phyloP scores from a whole-genome alignment of 2,329 filamentous ascomycete species.

The Teratosphaeriaceae sp. region DNA sequence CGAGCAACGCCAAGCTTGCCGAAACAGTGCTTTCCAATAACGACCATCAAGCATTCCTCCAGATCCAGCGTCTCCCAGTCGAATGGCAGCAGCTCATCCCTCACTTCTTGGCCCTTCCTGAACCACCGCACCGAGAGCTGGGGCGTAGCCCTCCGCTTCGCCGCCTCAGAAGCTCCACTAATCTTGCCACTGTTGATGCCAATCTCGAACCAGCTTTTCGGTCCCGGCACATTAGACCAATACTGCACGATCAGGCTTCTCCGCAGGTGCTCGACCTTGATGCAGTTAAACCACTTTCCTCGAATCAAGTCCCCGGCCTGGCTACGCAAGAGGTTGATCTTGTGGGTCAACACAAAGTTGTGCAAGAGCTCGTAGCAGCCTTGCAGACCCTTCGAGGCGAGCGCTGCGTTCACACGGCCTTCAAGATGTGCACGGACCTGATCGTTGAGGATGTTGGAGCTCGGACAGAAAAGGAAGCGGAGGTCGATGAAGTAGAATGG shows the following conservation, averaged over 20 bases:
- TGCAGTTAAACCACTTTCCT: constrained; percentile 67
- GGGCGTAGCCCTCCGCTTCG: constrained; percentile 23
- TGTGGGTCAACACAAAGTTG: constrained; percentile 81
- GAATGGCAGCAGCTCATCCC: constrained; percentile 58
- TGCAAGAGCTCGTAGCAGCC: constrained; percentile 86
- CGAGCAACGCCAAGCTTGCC: constrained; percentile 61
- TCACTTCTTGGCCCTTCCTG: constrained; percentile 69
- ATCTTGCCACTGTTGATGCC: constrained; percentile 63
- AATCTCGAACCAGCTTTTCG: constrained; percentile 87
- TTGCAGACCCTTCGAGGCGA: constrained; percentile 62
- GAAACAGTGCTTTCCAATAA: constrained; percentile 69
- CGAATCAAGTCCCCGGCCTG: constrained; percentile 67
- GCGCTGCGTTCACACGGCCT: constrained; percentile 60
- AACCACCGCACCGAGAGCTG: constrained; percentile 69
- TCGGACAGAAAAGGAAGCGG: constrained; percentile 71
- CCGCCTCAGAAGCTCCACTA: constrained; percentile 17
- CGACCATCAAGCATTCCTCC: constrained; percentile 64
- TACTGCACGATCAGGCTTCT: constrained; percentile 84
- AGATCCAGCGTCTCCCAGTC: constrained; percentile 63
- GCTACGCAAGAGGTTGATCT: constrained; percentile 72
- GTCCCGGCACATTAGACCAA: constrained; percentile 64
- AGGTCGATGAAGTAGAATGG: constrained; percentile 96
- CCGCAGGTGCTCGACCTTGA: constrained; percentile 73
- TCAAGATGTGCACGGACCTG: constrained; percentile 62
- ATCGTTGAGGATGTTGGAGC: constrained; percentile 53